Evolutionary conservation across 345 rosid genomes (phyloP).

Genomic region (Lumnitzera racemosa): DNA sequence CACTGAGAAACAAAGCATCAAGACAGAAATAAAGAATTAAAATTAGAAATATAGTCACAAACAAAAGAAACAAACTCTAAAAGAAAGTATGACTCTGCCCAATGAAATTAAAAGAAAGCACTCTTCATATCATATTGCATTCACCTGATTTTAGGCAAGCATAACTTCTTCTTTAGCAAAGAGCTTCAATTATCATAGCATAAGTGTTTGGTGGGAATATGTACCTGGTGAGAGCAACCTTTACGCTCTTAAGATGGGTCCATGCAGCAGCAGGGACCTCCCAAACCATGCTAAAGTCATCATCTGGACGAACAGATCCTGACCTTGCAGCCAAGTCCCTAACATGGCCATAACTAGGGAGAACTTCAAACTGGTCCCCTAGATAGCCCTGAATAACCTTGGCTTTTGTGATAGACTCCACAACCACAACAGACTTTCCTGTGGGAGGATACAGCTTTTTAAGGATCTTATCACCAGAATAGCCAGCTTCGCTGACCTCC

Average conservation of each 20-base stretch:
- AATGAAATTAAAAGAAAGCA: neutral
- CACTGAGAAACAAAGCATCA: conserved; percentile 56
- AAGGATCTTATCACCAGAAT: conserved; percentile 27
- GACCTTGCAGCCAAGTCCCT: conserved; percentile 96
- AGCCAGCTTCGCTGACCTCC: conserved; percentile 25
- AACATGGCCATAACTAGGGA: conserved; percentile 95
- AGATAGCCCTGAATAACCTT: conserved; percentile 92
- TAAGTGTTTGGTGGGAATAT: no score
- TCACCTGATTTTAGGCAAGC: no score
- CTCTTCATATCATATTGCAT: neutral
- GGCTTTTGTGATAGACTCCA: conserved; percentile 89
- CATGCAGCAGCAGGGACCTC: conserved; percentile 96
- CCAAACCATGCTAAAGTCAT: conserved; percentile 98
- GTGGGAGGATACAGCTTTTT: conserved; percentile 72
- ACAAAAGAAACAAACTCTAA: neutral
- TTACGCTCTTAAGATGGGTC: conserved; percentile 96
- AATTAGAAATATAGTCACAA: conserved; percentile 18
- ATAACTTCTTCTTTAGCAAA: no score
- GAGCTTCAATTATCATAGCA: no score
- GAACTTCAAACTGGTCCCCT: conserved; percentile 82
- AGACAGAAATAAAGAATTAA: conserved; percentile 16
- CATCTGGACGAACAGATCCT: conserved; percentile 96
- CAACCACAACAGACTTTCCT: conserved; percentile 85
- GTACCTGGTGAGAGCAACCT: conserved; percentile 80
- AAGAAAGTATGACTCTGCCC: neutral